These are phyloP conservation scores for Aspergillus sclerotialis DNA, from an alignment of 2,329 filamentous ascomycete species.

Conservation along the genomic window DNA sequence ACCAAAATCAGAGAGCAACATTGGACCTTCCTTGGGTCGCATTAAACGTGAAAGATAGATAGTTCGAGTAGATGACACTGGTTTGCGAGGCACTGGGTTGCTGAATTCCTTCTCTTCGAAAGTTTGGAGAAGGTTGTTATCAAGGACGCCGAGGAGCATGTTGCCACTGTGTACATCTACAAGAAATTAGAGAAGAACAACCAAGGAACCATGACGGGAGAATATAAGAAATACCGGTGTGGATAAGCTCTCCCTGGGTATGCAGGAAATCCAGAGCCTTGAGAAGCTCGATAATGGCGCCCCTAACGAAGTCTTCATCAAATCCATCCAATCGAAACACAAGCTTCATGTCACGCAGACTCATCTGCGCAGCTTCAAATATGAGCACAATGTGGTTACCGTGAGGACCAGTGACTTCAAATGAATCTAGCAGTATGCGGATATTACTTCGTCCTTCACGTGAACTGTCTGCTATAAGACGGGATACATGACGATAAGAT, in stretches of 20 bases:
- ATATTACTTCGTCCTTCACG: conserved; percentile 19
- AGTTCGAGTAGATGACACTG: conserved; percentile 23
- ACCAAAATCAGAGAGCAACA: conserved; percentile 25
- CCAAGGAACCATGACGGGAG: background rate
- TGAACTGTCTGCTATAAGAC: conserved; percentile 10
- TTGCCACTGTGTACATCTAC: conserved; percentile 28
- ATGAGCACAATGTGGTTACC: conserved; percentile 23
- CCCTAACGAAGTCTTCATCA: conserved; percentile 13
- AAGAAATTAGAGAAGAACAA: conserved; percentile 4
- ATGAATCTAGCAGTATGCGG: conserved; percentile 24
- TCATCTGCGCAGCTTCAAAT: conserved; percentile 21
- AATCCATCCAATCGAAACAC: conserved; percentile 14
- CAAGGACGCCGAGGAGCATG: conserved; percentile 22
- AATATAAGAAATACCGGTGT: conserved; percentile 26
- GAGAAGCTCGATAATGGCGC: conserved; percentile 18
- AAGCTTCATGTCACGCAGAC: conserved; percentile 14
- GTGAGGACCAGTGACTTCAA: conserved; percentile 19
- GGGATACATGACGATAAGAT: conserved; percentile 18
- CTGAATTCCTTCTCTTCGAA: conserved; percentile 23
- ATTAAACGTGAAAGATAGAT: conserved; percentile 22
- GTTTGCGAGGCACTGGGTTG: conserved; percentile 31
- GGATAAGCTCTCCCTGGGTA: conserved; percentile 17
- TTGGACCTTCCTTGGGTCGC: conserved; percentile 19
- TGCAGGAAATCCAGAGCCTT: conserved; percentile 25
- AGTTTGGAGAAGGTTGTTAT: conserved; percentile 17